phyloP scores from a whole-genome alignment of 768 basidiomycete genomes.

The Tulasnella sp. region DNA sequence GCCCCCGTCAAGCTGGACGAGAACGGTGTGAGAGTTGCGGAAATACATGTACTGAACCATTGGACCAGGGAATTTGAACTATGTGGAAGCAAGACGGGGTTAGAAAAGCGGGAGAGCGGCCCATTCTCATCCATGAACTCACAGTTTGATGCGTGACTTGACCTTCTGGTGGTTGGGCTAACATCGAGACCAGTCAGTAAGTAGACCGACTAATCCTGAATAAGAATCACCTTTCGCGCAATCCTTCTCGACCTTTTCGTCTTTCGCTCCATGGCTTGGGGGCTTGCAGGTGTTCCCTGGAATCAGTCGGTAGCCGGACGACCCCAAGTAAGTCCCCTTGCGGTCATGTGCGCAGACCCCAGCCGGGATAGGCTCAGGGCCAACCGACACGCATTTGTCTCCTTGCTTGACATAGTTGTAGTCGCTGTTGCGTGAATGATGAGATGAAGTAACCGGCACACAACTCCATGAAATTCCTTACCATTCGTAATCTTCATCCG shows the following conservation, averaged over 20 bases:
- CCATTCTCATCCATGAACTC: constrained; percentile 32
- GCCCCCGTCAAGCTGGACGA: constrained; percentile 72
- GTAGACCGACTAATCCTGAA: background rate
- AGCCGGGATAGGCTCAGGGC: constrained; percentile 81
- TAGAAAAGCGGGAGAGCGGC: background rate
- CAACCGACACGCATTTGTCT: constrained; percentile 72
- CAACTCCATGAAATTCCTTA: constrained; percentile 36
- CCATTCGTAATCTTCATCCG: constrained; percentile 93
- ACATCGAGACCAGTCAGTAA: background rate
- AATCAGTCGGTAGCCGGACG: constrained; percentile 86
- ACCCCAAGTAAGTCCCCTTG: constrained; percentile 70
- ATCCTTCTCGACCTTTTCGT: constrained; percentile 61
- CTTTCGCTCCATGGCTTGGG: constrained; percentile 58
- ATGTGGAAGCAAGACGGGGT: background rate
- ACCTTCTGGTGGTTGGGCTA: constrained; percentile 79
- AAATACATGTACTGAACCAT: constrained; percentile 82
- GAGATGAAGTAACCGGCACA: constrained; percentile 17
- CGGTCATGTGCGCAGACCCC: constrained; percentile 56
- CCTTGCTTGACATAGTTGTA: constrained; percentile 81
- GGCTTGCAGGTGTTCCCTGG: constrained; percentile 84
- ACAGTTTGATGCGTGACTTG: constrained; percentile 71
- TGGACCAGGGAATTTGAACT: constrained; percentile 64
- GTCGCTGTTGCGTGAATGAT: constrained; percentile 51
- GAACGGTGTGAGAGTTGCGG: constrained; percentile 75
- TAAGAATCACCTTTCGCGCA: constrained; percentile 64